Evolutionary conservation across 345 rosid species (phyloP), one percentile per base, ranked within the genome.

Genomic region (Acer campestre): DNA sequence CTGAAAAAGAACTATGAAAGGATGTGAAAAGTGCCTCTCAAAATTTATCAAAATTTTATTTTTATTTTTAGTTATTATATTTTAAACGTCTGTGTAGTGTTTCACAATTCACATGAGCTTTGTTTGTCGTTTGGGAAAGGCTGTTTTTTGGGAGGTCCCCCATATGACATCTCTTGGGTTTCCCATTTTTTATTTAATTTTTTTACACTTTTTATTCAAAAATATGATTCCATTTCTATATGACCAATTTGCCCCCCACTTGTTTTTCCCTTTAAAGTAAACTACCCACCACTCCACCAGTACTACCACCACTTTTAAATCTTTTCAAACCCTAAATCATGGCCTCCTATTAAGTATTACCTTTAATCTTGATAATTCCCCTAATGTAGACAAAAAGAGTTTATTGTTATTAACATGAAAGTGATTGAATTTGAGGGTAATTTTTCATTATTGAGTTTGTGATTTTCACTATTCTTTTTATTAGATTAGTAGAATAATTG

Each of bases 91-190:
- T 14, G 58, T 1, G 25, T 3, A 35, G 12, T 17, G 74, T 72
- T 72, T 7, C 22, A 42, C 53, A 10, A 49, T 5, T 70, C 82
- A 79, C 82, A 79, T 53, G 77, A 65, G 63, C 61, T 5, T 46
- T 4, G 51, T 75, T 81, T 79, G 87, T 79, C 81, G 80, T 77
- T 79, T 81, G 18, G 51, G 64, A 49, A 80, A 71, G 61, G 49
- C 42, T 10, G 16, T 29, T 66, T 27, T 66, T 73, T 62, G 23
- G 55, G 77, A 38, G 44, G 62, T 25, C 42, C 78, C 84, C 46
- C 46, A 7, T n/a, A 8, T 48, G 51, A 75, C 59, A 51, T 22
- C 22, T 73, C 61, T 71, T 23, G 59, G 77, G 10, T 61, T 61
- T 72, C 61, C 55, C 77, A 18, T 67, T 74, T 6, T 70, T 61